Evolutionary conservation across 257 asterid species (phyloP).

Genomic region (Hygrophila difformis): DNA sequence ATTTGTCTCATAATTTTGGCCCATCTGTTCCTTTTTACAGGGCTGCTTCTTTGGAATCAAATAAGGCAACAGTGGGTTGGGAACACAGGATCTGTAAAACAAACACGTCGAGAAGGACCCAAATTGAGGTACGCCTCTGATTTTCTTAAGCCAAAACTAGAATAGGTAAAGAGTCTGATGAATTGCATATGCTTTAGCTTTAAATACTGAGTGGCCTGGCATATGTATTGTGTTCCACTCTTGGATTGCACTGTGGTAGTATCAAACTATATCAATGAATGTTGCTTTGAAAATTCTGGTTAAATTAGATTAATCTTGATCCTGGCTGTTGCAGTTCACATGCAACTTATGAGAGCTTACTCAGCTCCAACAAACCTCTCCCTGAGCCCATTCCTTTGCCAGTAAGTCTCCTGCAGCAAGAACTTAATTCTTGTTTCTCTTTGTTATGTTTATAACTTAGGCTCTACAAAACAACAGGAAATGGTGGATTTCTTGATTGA

Average conservation of each 20-base stretch:
- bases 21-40: conserved; percentile 23
- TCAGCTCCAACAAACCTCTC: conserved; percentile 72
- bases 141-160: background rate
- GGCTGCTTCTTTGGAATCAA: conserved; percentile 86
- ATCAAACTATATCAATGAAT: no score
- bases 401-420: conserved; percentile 35
- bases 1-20: background rate
- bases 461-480: conserved; percentile 29
- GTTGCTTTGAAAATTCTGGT: background rate
- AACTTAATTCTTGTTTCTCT: background rate
- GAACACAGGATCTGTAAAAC: conserved; percentile 37
- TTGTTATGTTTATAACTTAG: conserved; percentile 3
- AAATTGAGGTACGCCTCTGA: conserved; percentile 39
- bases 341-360: conserved; percentile 75
- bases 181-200: no score
- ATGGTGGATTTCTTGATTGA: conserved; percentile 65
- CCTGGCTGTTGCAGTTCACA: conserved; percentile 44
- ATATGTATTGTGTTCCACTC: no score
- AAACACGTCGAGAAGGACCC: conserved; percentile 39
- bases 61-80: conserved; percentile 88
- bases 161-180: background rate
- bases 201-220: no score
- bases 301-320: no score
- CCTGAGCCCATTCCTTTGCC: conserved; percentile 75
- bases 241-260: no score